phyloP scores from a whole-genome alignment of 345 rosid species.

The Turritis glabra region DNA sequence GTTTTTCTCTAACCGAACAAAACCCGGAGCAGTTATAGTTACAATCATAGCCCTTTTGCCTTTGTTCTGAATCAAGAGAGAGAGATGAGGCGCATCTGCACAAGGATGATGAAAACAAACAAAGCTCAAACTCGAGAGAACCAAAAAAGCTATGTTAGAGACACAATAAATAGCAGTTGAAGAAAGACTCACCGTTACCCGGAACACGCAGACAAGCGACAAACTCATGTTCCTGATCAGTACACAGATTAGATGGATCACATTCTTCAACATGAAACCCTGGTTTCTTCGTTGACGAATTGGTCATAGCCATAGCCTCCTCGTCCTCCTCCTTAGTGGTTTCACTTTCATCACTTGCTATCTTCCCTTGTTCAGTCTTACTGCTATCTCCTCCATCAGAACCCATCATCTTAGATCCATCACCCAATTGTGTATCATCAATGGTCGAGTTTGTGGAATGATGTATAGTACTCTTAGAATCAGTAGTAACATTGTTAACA shows the following conservation, averaged over 20 bases:
- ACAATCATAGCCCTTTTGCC: conserved; percentile 51
- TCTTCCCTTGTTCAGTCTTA: conserved; percentile 9
- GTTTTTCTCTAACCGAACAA: conserved; percentile 48
- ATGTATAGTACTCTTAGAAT: conserved; percentile 16
- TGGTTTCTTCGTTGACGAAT: conserved; percentile 35
- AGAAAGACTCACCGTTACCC: conserved; percentile 58
- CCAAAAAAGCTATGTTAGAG: not conserved
- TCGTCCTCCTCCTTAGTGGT: conserved; percentile 18
- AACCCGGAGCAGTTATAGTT: conserved; percentile 58
- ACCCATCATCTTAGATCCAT: conserved; percentile 11
- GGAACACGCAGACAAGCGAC: conserved; percentile 84
- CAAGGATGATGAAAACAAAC: not conserved
- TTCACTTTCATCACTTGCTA: conserved; percentile 25
- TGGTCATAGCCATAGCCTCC: not conserved
- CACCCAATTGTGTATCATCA: conserved; percentile 5
- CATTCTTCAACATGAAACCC: conserved; percentile 58
- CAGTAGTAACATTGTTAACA: conserved; percentile 29
- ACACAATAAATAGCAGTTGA: not conserved
- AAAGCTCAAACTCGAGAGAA: not conserved
- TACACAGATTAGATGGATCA: conserved; percentile 67
- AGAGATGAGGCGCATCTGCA: conserved; percentile 69
- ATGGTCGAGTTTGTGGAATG: not conserved
- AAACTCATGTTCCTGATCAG: conserved; percentile 49
- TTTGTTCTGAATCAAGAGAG: conserved; percentile 71
- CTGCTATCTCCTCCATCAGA: conserved; percentile 13